Conservation (phyloP, 192 early-diverging fungal genomes). For the Thamnidium elegans region DNA sequence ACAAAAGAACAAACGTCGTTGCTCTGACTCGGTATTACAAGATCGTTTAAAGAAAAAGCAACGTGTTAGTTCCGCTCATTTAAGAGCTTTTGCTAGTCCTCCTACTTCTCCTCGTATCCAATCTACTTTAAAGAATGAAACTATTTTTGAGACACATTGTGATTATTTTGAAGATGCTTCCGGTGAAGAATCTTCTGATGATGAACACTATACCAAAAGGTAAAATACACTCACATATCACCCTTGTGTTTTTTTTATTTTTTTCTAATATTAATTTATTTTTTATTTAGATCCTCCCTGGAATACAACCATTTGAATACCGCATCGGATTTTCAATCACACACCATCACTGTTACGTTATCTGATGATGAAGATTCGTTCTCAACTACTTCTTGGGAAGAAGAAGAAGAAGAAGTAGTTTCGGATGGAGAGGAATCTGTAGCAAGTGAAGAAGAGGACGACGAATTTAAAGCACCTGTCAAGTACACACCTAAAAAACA, state of each 20-base stretch:
- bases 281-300: not conserved
- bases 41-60: constrained; percentile 12
- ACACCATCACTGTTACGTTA: not conserved
- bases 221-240: too few species aligned
- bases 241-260: not conserved
- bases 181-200: constrained; percentile 24
- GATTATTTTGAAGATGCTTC: constrained; percentile 24
- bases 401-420: not conserved
- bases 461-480: not conserved
- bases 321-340: constrained; percentile 13
- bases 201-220: constrained; percentile 15
- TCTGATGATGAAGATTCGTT: constrained; percentile 15
- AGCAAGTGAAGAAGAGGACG: constrained; percentile 4
- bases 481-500: too few species aligned
- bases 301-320: constrained; percentile 2
- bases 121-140: constrained; percentile 10
- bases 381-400: constrained; percentile 20
- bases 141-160: not conserved
- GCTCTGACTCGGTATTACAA: constrained; percentile 14
- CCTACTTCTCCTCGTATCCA: constrained; percentile 4
- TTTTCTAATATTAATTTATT: not conserved
- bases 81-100: not conserved
- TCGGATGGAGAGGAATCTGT: not conserved
- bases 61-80: not conserved
- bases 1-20: constrained; percentile 6